These are phyloP conservation scores for Solanum chiquidenum DNA, from an alignment of 257 asterid species.

Conservation along the genomic window DNA sequence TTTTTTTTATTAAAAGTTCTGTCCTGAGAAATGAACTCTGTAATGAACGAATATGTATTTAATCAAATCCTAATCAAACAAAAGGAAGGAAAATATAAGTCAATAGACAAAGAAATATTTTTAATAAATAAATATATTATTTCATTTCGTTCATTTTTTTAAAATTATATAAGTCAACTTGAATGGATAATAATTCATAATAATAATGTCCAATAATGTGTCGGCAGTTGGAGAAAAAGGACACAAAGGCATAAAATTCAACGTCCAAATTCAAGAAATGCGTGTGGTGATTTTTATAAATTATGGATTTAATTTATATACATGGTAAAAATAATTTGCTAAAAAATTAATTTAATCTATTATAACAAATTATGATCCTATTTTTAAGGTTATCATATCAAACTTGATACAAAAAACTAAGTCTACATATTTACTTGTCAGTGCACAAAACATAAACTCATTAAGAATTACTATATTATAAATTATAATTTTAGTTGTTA, in stretches of 20 bases:
- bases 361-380: background rate
- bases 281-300: background rate
- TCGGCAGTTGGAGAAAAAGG: background rate
- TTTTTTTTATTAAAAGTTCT: no score
- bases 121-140: background rate
- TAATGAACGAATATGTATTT: fast-evolving
- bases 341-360: background rate
- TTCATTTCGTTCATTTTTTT: background rate
- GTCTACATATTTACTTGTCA: background rate
- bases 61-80: background rate
- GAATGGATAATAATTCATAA: background rate
- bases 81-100: background rate
- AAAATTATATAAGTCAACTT: background rate
- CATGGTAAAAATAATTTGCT: background rate
- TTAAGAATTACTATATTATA: background rate
- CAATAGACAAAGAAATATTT: background rate
- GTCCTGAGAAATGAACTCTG: fast-evolving
- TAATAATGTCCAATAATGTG: background rate
- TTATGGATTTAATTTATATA: background rate
- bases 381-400: background rate
- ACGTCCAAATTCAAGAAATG: background rate
- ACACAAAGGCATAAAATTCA: background rate
- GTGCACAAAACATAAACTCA: background rate
- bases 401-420: background rate
- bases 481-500: background rate